Evolutionary conservation across 495 filamentous ascomycete genomes (phyloP).

Genomic region (Aspergillus heteromorphus): DNA sequence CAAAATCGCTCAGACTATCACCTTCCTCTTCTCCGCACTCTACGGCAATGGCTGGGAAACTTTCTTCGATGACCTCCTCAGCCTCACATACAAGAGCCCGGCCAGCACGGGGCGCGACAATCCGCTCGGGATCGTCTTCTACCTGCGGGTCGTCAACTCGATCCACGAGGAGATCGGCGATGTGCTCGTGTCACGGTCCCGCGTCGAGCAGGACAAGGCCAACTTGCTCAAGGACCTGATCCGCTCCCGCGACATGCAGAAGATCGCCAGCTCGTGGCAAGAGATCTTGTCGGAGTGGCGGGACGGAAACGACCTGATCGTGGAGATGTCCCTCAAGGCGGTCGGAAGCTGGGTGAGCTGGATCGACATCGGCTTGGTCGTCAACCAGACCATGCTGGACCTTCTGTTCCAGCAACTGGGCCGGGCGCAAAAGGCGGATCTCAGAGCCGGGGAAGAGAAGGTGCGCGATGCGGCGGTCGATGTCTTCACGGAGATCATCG

Average conservation of each 20-base stretch:
- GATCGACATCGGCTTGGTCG: conserved; percentile 90
- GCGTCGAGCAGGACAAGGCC: conserved; percentile 70
- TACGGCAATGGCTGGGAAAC: conserved; percentile 80
- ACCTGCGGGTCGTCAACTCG: conserved; percentile 77
- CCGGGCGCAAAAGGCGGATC: conserved; percentile 47
- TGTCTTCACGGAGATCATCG: conserved; percentile 89
- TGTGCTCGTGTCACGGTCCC: conserved; percentile 69
- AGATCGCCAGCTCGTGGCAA: conserved; percentile 83
- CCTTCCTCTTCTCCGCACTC: conserved; percentile 77
- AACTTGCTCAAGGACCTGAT: conserved; percentile 85
- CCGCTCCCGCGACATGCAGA: conserved; percentile 74
- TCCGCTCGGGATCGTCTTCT: conserved; percentile 70
- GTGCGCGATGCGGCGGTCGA: conserved; percentile 84
- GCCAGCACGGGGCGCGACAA: conserved; percentile 59
- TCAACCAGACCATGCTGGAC: conserved; percentile 79
- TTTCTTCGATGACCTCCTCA: conserved; percentile 84
- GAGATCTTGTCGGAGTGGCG: conserved; percentile 80
- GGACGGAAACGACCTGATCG: conserved; percentile 63
- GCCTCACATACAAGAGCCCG: conserved; percentile 49
- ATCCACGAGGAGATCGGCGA: conserved; percentile 98
- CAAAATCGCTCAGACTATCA: conserved; percentile 93
- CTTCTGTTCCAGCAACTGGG: conserved; percentile 76
- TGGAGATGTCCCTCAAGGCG: conserved; percentile 81
- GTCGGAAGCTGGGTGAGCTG: conserved; percentile 96
- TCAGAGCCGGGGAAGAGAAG: conserved; percentile 56